phyloP scores from a whole-genome alignment of 2,329 filamentous ascomycete genomes.

The Akanthomyces uredinophilus region DNA sequence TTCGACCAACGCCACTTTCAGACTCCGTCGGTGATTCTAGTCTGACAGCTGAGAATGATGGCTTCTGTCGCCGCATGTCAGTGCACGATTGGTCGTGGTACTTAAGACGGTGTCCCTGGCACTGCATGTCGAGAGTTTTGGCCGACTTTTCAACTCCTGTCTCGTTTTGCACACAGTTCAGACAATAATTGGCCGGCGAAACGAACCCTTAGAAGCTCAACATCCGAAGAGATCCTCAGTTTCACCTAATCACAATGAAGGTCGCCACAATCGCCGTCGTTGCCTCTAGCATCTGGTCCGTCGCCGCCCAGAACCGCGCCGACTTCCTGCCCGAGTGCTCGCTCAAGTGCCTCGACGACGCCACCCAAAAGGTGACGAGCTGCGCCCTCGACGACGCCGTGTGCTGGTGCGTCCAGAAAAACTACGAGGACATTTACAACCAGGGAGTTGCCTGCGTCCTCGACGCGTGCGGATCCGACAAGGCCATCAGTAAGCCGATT shows the following conservation, averaged over 20 bases:
- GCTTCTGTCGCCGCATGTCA: neutral
- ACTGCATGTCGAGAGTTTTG: neutral
- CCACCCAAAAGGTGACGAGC: conserved; percentile 20
- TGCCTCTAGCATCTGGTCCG: conserved; percentile 19
- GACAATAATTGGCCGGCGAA: neutral
- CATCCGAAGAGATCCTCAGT: too few species aligned
- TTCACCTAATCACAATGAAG: conserved; percentile 18
- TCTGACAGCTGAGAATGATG: neutral
- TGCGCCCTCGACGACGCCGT: conserved; percentile 23
- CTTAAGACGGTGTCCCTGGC: neutral
- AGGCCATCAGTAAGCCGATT: conserved; percentile 23
- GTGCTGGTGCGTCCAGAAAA: conserved; percentile 24
- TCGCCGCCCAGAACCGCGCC: conserved; percentile 17
- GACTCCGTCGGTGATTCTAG: neutral
- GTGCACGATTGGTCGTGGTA: neutral
- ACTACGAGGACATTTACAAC: conserved; percentile 26
- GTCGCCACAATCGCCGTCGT: conserved; percentile 19
- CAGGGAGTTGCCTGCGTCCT: conserved; percentile 25
- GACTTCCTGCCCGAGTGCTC: conserved; percentile 27
- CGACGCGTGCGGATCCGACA: conserved; percentile 22
- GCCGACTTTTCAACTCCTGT: neutral
- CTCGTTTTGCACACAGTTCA: neutral
- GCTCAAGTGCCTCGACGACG: conserved; percentile 24
- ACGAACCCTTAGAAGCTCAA: neutral
- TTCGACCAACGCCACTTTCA: neutral